A percentile compares a stretch with the other conserved stretches of the same genome.
Conservation (phyloP, 2,329 filamentous ascomycete species). For the Fusarium sarcochroum region DNA sequence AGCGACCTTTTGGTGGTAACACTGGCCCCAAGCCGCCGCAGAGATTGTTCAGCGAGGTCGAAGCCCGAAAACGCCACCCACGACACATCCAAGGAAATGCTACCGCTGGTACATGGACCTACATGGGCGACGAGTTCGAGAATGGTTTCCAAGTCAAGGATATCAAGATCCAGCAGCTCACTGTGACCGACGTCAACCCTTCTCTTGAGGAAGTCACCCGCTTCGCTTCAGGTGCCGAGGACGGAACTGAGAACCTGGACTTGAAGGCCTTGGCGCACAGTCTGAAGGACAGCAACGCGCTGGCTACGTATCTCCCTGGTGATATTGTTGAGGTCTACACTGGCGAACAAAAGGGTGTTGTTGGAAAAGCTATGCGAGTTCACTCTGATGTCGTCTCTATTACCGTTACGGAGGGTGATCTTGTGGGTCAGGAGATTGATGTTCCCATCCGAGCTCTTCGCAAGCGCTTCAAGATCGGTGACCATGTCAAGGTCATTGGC, state of each 20-base stretch:
- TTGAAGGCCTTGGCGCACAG: slow-evolving; percentile 91
- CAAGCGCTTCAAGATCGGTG: slow-evolving; percentile 92
- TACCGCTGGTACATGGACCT: slow-evolving; percentile 85
- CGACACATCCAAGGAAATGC: slow-evolving; percentile 74
- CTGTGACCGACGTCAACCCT: slow-evolving; percentile 92
- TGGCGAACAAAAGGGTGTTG: slow-evolving; percentile 92
- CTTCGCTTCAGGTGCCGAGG: slow-evolving; percentile 89
- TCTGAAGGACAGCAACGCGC: slow-evolving; percentile 85
- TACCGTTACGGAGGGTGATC: slow-evolving; percentile 83
- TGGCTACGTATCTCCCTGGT: slow-evolving; percentile 89
- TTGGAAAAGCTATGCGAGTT: slow-evolving; percentile 87
- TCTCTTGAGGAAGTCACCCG: slow-evolving; percentile 95
- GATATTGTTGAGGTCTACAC: slow-evolving; percentile 98
- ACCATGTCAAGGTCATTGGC: slow-evolving; percentile 98
- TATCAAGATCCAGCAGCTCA: slow-evolving; percentile 88
- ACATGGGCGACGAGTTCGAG: slow-evolving; percentile 89
- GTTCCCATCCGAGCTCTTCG: slow-evolving; percentile 92
- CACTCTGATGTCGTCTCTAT: slow-evolving; percentile 94
- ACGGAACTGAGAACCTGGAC: slow-evolving; percentile 94
- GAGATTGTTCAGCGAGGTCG: slow-evolving; percentile 90
- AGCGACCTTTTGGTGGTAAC: slow-evolving; percentile 72
- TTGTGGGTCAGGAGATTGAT: slow-evolving; percentile 88
- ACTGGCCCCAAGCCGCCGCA: slow-evolving; percentile 83
- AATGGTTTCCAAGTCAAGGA: slow-evolving; percentile 96
- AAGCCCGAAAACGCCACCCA: slow-evolving; percentile 90